These are phyloP conservation scores for Blastocystis sp. DNA, from an alignment of 352 stramenopile genomes.

Conservation along the genomic window DNA sequence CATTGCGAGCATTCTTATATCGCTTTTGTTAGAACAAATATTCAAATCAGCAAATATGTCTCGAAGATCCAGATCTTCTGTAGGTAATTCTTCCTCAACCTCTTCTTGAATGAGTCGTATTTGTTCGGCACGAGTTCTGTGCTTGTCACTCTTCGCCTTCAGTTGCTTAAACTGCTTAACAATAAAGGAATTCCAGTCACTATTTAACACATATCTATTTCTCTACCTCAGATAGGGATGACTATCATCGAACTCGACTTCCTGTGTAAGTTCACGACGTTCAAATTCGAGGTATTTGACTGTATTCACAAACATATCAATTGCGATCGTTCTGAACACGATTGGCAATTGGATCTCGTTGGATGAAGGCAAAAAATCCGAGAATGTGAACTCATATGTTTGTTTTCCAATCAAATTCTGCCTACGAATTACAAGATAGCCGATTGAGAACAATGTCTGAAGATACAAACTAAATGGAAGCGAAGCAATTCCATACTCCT, in stretches of 20 bases:
- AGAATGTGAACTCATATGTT: neutral
- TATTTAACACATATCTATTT: neutral
- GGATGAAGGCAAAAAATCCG: neutral
- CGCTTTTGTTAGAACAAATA: neutral
- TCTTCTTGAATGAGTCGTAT: neutral
- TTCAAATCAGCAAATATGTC: neutral
- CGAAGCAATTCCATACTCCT: neutral
- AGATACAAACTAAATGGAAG: neutral
- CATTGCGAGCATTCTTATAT: neutral
- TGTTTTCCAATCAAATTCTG: neutral
- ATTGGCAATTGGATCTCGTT: neutral
- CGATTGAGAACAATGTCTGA: neutral
- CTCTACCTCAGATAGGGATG: neutral
- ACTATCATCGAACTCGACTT: neutral
- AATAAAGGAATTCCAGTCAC: conserved; percentile 3
- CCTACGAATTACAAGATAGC: neutral
- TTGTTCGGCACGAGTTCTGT: neutral
- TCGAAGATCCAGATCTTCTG: neutral
- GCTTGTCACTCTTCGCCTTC: neutral
- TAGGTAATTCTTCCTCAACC: neutral
- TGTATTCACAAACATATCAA: conserved; percentile 43
- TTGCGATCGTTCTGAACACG: neutral
- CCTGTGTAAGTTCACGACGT: neutral
- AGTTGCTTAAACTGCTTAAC: neutral
- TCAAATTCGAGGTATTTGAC: conserved; percentile 4